Base-by-base conservation (phyloP, 805 yeast species). In the Candida dajiaensis region DNA sequence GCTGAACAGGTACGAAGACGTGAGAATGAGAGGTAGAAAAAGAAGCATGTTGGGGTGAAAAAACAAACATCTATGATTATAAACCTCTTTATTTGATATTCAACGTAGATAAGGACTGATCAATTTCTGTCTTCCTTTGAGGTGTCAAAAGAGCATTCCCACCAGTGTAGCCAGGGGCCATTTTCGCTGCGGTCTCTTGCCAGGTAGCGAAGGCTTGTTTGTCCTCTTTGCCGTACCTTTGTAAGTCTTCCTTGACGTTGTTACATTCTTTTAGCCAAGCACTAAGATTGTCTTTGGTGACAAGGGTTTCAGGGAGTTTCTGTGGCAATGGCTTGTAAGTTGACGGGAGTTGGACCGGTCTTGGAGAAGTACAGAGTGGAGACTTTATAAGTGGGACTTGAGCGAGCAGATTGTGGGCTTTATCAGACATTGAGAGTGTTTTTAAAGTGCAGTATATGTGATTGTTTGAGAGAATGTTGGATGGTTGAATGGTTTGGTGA, bases 11-110 rank as follows among this genome's bases (percentile, higher is more conserved):
- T 74, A 94, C 43, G 86, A 82, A 45, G 95, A 85, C 39, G 98
- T 92, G 1, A 72, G 98, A 58, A 64, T 85, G 69, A 79, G 99
- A 61, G 99, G 99, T 1, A 76, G 99, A 55, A 94, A 94, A 76
- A 78, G 99, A 65, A 85, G 95, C 48, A 88, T 92, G 96, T 68
- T 90, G 41, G 99, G 99, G 16, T 83, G 57, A 54, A 15, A 11
- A 16, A 16, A 13, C 12, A 25, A 13, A 28, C 29, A 23, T 31
- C 29, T 21, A n/a, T n/a, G n/a, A n/a, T n/a, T n/a, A n/a, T 15
- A 35, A 18, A 38, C 7, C 31, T 4, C 3, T 28, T 45, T 38
- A 38, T 15, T 41, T 35, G 16, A 53, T 35, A 38, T 44, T 45
- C 19, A 54, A 16, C 8, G 42, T 40, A 21, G 52, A 41, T 43